Evolutionary conservation across 1,139 yeast species (phyloP).

Genomic region (Pichia sp.): DNA sequence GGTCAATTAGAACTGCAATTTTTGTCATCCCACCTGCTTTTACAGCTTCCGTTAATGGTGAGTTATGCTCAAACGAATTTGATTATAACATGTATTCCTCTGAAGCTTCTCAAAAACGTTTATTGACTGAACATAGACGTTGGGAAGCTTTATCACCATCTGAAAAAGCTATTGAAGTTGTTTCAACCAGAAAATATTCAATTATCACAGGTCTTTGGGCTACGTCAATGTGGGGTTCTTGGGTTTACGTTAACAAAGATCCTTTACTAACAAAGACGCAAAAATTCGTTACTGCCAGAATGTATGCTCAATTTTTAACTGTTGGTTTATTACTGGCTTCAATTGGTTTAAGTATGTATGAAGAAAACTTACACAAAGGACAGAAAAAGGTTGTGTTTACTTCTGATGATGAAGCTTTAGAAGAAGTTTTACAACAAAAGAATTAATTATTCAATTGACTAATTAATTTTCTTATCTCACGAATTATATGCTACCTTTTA

Average conservation of each 20-base stretch:
- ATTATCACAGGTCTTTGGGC: conserved; percentile 81
- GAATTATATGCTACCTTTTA: not conserved
- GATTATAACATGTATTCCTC: conserved; percentile 45
- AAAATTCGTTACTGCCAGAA: conserved; percentile 88
- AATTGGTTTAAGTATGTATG: conserved; percentile 56
- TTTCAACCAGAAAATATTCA: conserved; percentile 53
- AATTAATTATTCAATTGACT: not conserved
- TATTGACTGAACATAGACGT: conserved; percentile 42
- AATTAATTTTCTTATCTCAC: not conserved
- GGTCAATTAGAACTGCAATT: conserved; percentile 52
- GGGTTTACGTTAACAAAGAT: conserved; percentile 71
- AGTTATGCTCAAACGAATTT: conserved; percentile 50
- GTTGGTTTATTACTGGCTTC: conserved; percentile 59
- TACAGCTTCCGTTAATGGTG: conserved; percentile 50
- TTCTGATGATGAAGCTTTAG: conserved; percentile 36
- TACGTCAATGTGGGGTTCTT: conserved; percentile 76
- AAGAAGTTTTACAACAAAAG: conserved; percentile 27
- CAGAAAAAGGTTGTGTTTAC: conserved; percentile 19
- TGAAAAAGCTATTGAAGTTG: conserved; percentile 32
- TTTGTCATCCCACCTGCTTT: conserved; percentile 56
- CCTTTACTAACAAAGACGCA: conserved; percentile 73
- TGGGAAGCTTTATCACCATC: conserved; percentile 43
- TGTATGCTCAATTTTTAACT: conserved; percentile 84
- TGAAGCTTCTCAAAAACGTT: conserved; percentile 28
- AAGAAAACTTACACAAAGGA: conserved; percentile 39